phyloP scores from a whole-genome alignment of 805 yeast species.

The Candida silvicultrix region DNA sequence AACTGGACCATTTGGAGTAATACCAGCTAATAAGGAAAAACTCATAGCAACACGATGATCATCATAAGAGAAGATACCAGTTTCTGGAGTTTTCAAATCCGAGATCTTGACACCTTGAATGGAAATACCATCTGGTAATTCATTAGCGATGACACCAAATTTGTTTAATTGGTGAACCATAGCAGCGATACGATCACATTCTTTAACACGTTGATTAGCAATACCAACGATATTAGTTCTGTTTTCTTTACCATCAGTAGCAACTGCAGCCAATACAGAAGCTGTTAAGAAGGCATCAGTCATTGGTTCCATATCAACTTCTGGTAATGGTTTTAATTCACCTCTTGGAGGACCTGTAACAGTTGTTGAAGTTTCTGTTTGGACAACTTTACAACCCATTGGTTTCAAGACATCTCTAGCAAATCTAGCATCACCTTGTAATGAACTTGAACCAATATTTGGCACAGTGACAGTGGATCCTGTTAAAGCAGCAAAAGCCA shows the following conservation, averaged over 20 bases:
- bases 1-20: slow-evolving; percentile 47
- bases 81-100: slow-evolving; percentile 49
- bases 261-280: slow-evolving; percentile 93
- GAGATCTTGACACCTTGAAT: slow-evolving; percentile 61
- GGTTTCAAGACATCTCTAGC: slow-evolving; percentile 89
- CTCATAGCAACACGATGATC: slow-evolving; percentile 99
- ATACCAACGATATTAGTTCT: slow-evolving; percentile 86
- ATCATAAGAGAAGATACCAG: slow-evolving; percentile 76
- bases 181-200: slow-evolving; percentile 92
- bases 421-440: slow-evolving; percentile 96
- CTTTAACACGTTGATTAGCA: slow-evolving; percentile 97
- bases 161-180: slow-evolving; percentile 86
- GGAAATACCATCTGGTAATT: slow-evolving; percentile 88
- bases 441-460: slow-evolving; percentile 83
- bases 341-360: slow-evolving; percentile 85
- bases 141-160: slow-evolving; percentile 83
- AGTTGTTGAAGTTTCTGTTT: slow-evolving; percentile 81
- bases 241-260: slow-evolving; percentile 36
- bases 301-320: slow-evolving; percentile 98
- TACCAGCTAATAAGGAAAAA: slow-evolving; percentile 79
- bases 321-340: slow-evolving; percentile 56
- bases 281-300: slow-evolving; percentile 98
- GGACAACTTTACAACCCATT: slow-evolving; percentile 90
- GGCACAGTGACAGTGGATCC: slow-evolving; percentile 92
- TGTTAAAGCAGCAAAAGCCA: slow-evolving; percentile 95